Conservation (phyloP, 805 yeast genomes). For the Clavispora phyllophila region DNA sequence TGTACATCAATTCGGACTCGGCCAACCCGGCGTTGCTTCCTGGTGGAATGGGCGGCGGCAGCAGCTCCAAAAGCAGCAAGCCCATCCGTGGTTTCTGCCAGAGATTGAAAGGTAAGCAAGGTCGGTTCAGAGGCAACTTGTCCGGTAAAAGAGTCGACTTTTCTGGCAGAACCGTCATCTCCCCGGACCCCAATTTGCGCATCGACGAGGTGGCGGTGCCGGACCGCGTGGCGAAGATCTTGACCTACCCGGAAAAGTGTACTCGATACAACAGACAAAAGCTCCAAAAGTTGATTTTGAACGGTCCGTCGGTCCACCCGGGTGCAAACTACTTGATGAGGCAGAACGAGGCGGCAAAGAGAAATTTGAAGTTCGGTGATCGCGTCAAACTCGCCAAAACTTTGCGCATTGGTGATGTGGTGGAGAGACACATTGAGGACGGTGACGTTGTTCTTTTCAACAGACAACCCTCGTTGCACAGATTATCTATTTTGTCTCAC, state of each 20-base stretch:
- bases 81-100: slow-evolving; percentile 96
- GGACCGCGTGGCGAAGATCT: slow-evolving; percentile 88
- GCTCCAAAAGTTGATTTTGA: slow-evolving; percentile 64
- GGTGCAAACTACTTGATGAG: slow-evolving; percentile 93
- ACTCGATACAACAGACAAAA: slow-evolving; percentile 81
- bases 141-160: slow-evolving; percentile 99
- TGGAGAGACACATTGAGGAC: slow-evolving; percentile 95
- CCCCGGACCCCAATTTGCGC: slow-evolving; percentile 94
- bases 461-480: slow-evolving; percentile 95
- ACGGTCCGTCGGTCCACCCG: slow-evolving; percentile 88
- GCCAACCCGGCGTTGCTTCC: slow-evolving; percentile 78
- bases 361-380: slow-evolving; percentile 88
- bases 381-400: slow-evolving; percentile 69
- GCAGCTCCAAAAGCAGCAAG: slow-evolving; percentile 47
- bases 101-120: slow-evolving; percentile 96
- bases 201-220: slow-evolving; percentile 99
- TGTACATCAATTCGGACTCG: slow-evolving; percentile 95
- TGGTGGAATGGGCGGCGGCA: slow-evolving; percentile 51
- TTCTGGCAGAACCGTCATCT: slow-evolving; percentile 96
- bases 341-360: slow-evolving; percentile 76
- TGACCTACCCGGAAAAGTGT: slow-evolving; percentile 94
- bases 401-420: slow-evolving; percentile 82
- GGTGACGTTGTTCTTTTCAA: slow-evolving; percentile 95
- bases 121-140: slow-evolving; percentile 95
- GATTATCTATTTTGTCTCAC: slow-evolving; percentile 90